Base-by-base conservation (phyloP, 83 land plant genomes). In the Picea abies region DNA sequence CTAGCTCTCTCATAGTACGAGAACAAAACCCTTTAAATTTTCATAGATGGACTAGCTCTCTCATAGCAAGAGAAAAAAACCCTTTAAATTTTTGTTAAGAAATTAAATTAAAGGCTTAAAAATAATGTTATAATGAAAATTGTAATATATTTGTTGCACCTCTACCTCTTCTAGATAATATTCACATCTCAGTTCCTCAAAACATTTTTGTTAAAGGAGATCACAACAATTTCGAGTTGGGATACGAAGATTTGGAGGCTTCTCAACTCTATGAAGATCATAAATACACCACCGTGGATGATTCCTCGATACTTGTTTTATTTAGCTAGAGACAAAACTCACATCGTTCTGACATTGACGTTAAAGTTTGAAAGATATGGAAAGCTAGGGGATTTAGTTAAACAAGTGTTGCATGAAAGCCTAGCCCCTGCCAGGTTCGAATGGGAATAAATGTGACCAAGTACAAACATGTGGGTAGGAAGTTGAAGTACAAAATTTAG, bases 161-260 rank as follows among this genome's bases (percentile, higher is more conserved):
- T 68, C 41, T 68, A 5, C 72, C 72, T 64, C 56, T 62, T 63
- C 89, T 86, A 3, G 79, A 81, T 39, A 87, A 87, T 39, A 70
- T 87, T 29, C 82, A 79, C 0, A 58, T 82, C 14, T 35, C 80
- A 3, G 71, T 87, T 11, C 29, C 84, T 52, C 84, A 84, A 60
- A 81, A 47, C 66, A 67, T 87, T 25, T 87, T 87, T 26, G 76
- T 87, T 2, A 77, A 82, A 65, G 89, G 86, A 0, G 89, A 77
- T 2, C 82, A 83, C 17, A 78, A 79, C 65, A 80, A 76, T 68
- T 84, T 81, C 32, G 82, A 87, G 8, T 60, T 87, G 4, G 52
- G 15, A 22, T 78, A 68, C 8, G 69, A 84, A 5, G 89, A 84
- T n/a, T 3, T 87, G 63, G 89, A 87, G 58, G 89, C 86, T 25